Evolutionary conservation across 371 early-diverging fungal species (phyloP), one percentile per base, ranked within the genome.

Genomic region (Basidiobolus meristosporus): DNA sequence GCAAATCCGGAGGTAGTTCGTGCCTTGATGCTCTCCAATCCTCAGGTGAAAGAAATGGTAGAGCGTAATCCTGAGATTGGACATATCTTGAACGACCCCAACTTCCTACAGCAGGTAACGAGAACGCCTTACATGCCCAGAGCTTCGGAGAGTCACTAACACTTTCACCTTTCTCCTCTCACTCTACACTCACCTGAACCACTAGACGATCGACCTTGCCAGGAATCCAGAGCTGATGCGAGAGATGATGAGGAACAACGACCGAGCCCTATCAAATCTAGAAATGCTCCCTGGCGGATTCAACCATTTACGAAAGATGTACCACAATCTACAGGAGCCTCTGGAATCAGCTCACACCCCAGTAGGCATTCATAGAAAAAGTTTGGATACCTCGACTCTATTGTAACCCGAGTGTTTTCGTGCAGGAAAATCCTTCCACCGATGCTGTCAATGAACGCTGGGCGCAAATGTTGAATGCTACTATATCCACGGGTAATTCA

Each of bases 231-330:
- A 68, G 41, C 58, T 81, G 41, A 77, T 83, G 82, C 64, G 72
- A 41, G 81, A 87, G 50, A 72, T 82, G 55, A 64, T 74, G 56
- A 56, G 85, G 50, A 82, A 81, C 57, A 82, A 82, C 47, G 88
- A 87, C 51, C 73, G 84, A 23, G 84, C 82, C 16, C 57, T 87
- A 29, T 75, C 81, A n/a, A 85, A 85, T 44, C 64, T 87, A 43
- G 88, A 87, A 50, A 61, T 69, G 57, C 57, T 78, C 36, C 88
- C 88, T 1, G 86, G 86, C 29, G 88, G 88, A 31, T 84, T 78
- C 47, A 79, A 82, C 38, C 81, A 82, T 53, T 62, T 87, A 42
- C 72, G 73, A 38, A 58, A 77, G 32, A 73, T 87, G 72, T 82
- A 84, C 52, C 65, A 72, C 39, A 69, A 60, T 32, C 49, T 82